phyloP scores from a whole-genome alignment of 2,329 filamentous ascomycete species.

The Aspergillus fumigatiaffinis region DNA sequence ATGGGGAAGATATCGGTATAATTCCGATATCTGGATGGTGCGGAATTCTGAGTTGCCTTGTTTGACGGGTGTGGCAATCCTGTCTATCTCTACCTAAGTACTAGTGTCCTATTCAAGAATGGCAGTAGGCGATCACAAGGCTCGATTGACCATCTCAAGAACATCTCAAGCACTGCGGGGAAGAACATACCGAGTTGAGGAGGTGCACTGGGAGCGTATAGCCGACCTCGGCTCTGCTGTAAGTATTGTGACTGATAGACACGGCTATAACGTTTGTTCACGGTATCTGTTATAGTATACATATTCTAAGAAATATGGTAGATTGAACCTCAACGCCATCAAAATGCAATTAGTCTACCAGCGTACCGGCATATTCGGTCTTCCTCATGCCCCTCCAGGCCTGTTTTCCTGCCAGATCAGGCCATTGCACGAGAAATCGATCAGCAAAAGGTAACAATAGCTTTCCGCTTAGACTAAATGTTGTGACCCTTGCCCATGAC shows the following conservation, averaged over 20 bases:
- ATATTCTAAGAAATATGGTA: neutral
- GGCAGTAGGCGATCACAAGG: neutral
- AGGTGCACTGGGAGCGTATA: neutral
- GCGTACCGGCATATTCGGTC: constrained; percentile 37
- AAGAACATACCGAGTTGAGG: neutral
- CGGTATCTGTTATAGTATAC: neutral
- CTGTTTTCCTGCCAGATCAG: constrained; percentile 51
- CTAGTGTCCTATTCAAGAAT: neutral
- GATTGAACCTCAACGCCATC: neutral
- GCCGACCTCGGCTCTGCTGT: neutral
- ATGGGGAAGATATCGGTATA: neutral
- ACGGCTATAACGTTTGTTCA: neutral
- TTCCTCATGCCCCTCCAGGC: constrained; percentile 37
- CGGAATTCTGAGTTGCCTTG: neutral
- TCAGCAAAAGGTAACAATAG: constrained; percentile 71
- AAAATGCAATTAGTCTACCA: constrained; percentile 30
- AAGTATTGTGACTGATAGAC: neutral
- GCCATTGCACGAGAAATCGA: constrained; percentile 79
- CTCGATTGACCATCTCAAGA: neutral
- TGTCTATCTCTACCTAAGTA: neutral
- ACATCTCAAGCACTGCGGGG: too few relatives aligned
- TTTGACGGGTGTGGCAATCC: neutral
- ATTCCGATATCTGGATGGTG: neutral
- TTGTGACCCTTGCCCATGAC: constrained; percentile 82
- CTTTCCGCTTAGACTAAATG: constrained; percentile 78